Percentiles rank a stretch among this genome's conserved stretches.
Evolutionary conservation across 352 stramenopile genomes (phyloP).

Genomic region (Phytophthora litchii): DNA sequence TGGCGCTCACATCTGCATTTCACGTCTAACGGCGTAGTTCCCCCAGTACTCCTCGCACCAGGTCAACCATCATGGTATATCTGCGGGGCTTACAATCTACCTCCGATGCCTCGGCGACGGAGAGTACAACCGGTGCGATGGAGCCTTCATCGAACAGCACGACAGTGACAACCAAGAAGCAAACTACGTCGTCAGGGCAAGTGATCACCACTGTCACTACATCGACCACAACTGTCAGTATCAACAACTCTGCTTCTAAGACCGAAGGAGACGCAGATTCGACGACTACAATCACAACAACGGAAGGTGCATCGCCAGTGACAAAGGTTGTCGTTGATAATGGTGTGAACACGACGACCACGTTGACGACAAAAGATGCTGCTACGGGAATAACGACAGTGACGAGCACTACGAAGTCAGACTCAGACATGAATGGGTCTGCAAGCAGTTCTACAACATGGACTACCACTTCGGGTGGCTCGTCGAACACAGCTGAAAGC

Average conservation of each 20-base stretch:
- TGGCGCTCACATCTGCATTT: slow-evolving; percentile 38
- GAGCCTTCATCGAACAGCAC: slow-evolving; percentile 14
- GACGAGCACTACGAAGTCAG: slow-evolving; percentile 17
- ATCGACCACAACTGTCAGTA: slow-evolving; percentile 24
- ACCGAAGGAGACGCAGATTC: slow-evolving; percentile 10
- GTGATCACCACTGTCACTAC: slow-evolving; percentile 27
- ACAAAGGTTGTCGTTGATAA: slow-evolving; percentile 27
- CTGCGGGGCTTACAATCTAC: slow-evolving; percentile 30
- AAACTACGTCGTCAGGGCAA: slow-evolving; percentile 19
- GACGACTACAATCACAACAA: slow-evolving; percentile 23
- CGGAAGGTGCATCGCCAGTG: slow-evolving; percentile 10
- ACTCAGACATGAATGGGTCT: slow-evolving; percentile 25
- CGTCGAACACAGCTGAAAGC: slow-evolving; percentile 5
- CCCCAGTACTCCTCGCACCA: slow-evolving; percentile 16
- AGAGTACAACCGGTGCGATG: slow-evolving; percentile 7
- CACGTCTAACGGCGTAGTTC: slow-evolving; percentile 52
- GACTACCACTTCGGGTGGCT: slow-evolving; percentile 10
- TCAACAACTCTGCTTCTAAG: slow-evolving; percentile 5
- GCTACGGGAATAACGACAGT: slow-evolving; percentile 26
- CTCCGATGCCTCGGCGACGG: slow-evolving; percentile 12
- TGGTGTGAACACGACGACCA: slow-evolving; percentile 23
- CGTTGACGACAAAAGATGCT: slow-evolving; percentile 19
- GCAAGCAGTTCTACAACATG: slow-evolving; percentile 17
- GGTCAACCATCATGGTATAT: slow-evolving; percentile 24
- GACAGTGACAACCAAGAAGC: slow-evolving; percentile 28